These are phyloP conservation scores for Populus alba DNA, from an alignment of 345 rosid species.

Conservation along the genomic window DNA sequence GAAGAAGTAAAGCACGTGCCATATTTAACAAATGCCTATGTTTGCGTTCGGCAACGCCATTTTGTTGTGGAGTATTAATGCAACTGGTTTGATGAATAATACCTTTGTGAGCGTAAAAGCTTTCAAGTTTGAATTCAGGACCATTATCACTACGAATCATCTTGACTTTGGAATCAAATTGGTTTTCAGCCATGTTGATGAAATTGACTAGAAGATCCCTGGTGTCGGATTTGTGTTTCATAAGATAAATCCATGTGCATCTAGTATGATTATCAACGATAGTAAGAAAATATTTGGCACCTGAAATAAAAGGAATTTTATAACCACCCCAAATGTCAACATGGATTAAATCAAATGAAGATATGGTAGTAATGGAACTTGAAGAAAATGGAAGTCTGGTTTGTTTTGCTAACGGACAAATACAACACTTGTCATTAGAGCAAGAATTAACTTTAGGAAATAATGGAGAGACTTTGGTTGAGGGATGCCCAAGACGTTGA, in stretches of 20 bases:
- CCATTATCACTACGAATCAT: neutral
- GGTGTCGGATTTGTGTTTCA: neutral
- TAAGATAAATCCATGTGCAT: slow-evolving; percentile 1
- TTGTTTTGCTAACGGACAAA: slow-evolving; percentile 4
- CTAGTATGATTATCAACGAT: slow-evolving; percentile 1
- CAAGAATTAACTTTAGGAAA: neutral
- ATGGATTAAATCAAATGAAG: neutral
- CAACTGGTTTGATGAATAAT: slow-evolving; percentile 7
- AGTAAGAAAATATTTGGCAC: slow-evolving; percentile 2
- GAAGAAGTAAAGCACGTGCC: neutral
- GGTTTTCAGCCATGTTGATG: neutral
- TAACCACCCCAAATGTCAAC: slow-evolving; percentile 12
- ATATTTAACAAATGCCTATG: neutral
- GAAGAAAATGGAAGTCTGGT: neutral
- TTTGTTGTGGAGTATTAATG: neutral
- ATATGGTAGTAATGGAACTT: neutral
- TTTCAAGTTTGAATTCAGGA: neutral
- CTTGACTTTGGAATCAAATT: neutral
- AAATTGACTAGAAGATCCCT: neutral
- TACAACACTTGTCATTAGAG: neutral
- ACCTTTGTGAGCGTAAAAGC: neutral
- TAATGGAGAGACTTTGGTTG: neutral
- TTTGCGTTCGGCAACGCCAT: neutral
- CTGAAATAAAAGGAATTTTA: neutral
- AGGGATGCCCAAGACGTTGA: neutral